Evolutionary conservation across 164 flowering plant genomes (phyloP).

Genomic region (Vitis rupestris): DNA sequence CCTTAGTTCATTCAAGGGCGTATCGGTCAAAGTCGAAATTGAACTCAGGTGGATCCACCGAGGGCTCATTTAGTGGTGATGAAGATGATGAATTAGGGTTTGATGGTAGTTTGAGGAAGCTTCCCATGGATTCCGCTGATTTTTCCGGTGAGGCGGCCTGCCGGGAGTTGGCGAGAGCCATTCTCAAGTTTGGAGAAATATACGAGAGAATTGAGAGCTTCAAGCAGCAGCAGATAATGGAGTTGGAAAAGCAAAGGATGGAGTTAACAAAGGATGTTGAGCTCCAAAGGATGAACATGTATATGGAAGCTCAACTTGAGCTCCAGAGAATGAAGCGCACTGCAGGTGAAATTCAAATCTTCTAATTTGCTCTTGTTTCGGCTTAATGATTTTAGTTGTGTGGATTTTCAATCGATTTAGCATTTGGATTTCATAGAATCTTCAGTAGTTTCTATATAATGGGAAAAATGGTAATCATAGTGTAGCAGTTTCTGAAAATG

Average conservation of each 20-base stretch:
- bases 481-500: too few relatives aligned
- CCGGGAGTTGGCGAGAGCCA: conserved; percentile 51
- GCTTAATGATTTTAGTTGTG: too few relatives aligned
- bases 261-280: conserved; percentile 59
- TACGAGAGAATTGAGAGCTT: conserved; percentile 55
- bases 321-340: conserved; percentile 45
- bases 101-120: conserved; percentile 17
- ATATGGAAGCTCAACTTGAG: conserved; percentile 57
- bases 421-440: too few relatives aligned
- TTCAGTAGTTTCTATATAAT: too few relatives aligned
- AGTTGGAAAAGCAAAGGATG: conserved; percentile 63
- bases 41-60: conserved; percentile 20
- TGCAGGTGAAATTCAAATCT: conserved; percentile 16
- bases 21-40: conserved; percentile 16
- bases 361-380: neutral
- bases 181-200: conserved; percentile 49
- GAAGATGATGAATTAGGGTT: conserved; percentile 13
- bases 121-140: conserved; percentile 16
- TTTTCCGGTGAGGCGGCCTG: conserved; percentile 26
- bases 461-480: too few relatives aligned
- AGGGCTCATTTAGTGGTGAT: conserved; percentile 27
- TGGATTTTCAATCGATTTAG: too few relatives aligned
- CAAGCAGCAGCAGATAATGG: conserved; percentile 55
- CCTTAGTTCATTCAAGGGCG: conserved; percentile 13
- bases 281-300: conserved; percentile 55